These are phyloP conservation scores for Astrothelium macrocarpum DNA, from an alignment of 495 filamentous ascomycete species.

Conservation along the genomic window DNA sequence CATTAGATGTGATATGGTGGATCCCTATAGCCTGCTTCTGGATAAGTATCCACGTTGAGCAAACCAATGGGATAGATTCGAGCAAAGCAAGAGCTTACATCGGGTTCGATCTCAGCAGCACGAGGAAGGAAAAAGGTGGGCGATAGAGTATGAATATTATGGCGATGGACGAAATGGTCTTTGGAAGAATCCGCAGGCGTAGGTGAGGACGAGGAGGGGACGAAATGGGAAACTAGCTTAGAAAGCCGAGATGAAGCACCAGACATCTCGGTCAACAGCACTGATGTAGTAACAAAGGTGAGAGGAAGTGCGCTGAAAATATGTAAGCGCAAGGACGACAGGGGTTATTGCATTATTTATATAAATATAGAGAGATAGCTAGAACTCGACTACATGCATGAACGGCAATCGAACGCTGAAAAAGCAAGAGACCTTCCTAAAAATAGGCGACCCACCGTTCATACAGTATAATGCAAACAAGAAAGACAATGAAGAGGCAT, in stretches of 20 bases:
- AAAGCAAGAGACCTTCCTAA: no score
- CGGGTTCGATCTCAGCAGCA: conserved; percentile 81
- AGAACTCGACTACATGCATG: no score
- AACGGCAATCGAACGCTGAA: no score
- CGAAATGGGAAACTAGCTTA: conserved; percentile 54
- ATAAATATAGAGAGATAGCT: no score
- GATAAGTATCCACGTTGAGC: neutral
- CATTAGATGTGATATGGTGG: conserved; percentile 77
- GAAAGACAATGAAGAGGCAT: no score
- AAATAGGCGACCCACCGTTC: no score
- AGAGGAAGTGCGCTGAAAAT: neutral
- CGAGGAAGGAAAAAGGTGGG: conserved; percentile 85
- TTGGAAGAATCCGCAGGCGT: conserved; percentile 27
- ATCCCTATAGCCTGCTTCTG: conserved; percentile 62
- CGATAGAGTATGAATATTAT: conserved; percentile 71
- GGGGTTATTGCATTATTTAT: no score
- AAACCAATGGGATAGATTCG: neutral
- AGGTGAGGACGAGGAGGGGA: conserved; percentile 30
- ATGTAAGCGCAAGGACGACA: no score
- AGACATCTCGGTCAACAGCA: conserved; percentile 38
- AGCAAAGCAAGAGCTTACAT: conserved; percentile 41
- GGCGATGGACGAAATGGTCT: conserved; percentile 37
- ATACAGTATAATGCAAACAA: no score
- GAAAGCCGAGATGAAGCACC: conserved; percentile 47
- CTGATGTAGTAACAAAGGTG: neutral